phyloP scores from a whole-genome alignment of 2,329 filamentous ascomycete species.

The Cordyceps tenuipes region DNA sequence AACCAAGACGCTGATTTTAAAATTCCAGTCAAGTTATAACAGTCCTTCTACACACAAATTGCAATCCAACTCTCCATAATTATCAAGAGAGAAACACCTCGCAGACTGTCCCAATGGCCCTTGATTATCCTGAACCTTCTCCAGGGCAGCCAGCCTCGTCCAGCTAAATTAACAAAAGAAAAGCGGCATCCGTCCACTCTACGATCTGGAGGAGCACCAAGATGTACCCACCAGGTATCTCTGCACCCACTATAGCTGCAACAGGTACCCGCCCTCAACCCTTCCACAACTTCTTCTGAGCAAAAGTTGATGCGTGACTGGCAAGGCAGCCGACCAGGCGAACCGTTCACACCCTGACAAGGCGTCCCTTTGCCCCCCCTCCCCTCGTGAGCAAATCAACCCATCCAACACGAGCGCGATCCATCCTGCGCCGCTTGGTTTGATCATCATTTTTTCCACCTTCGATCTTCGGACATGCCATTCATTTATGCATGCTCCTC shows the following conservation, averaged over 20 bases:
- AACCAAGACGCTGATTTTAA: too few relatives aligned
- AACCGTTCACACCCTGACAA: constrained; percentile 11
- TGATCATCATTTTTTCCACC: not conserved
- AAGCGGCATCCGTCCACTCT: constrained; percentile 8
- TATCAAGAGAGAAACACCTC: not conserved
- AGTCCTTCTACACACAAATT: not conserved
- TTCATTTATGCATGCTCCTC: not conserved
- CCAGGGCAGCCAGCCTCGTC: not conserved
- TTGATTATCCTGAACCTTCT: not conserved
- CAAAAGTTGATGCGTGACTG: constrained; percentile 10
- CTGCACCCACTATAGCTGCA: not conserved
- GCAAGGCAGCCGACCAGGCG: constrained; percentile 12
- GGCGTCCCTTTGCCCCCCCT: not conserved
- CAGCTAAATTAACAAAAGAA: not conserved
- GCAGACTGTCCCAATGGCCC: not conserved
- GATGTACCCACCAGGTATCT: not conserved
- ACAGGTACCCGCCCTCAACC: not conserved
- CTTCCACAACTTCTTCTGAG: not conserved
- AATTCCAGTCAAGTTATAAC: too few relatives aligned
- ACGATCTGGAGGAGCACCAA: not conserved
- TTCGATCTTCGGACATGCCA: not conserved
- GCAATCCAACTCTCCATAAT: not conserved
- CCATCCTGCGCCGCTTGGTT: not conserved
- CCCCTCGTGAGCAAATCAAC: not conserved
- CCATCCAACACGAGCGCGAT: not conserved